These are phyloP conservation scores for Schizosaccharomyces lindneri DNA, from an alignment of 805 yeast genomes.

Conservation along the genomic window DNA sequence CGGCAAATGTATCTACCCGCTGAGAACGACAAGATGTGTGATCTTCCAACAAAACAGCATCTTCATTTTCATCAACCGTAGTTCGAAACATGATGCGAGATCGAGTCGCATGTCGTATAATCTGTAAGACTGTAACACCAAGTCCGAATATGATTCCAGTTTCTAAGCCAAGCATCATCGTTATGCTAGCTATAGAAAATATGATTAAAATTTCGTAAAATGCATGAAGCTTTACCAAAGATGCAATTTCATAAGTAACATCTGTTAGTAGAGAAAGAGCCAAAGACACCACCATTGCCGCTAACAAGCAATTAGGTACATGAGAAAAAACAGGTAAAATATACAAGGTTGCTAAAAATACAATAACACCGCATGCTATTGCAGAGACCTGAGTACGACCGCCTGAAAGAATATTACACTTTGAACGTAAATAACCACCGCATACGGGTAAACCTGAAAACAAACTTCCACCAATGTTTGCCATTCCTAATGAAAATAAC, in stretches of 20 bases:
- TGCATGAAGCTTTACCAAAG: constrained; percentile 51
- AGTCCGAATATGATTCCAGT: constrained; percentile 79
- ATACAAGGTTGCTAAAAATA: constrained; percentile 37
- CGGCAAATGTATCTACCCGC: constrained; percentile 9
- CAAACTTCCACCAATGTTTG: constrained; percentile 36
- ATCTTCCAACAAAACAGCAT: constrained; percentile 20
- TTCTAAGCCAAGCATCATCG: constrained; percentile 57
- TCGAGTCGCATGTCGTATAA: constrained; percentile 52
- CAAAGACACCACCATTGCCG: constrained; percentile 56
- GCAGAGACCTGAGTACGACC: constrained; percentile 75
- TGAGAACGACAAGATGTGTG: constrained; percentile 16
- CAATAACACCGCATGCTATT: constrained; percentile 49
- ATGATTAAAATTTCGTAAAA: constrained; percentile 53
- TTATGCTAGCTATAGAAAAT: constrained; percentile 33
- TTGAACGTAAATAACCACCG: constrained; percentile 90
- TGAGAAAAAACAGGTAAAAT: constrained; percentile 39
- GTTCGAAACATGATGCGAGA: constrained; percentile 71
- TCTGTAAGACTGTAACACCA: constrained; percentile 51
- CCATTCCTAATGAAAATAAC: constrained; percentile 44
- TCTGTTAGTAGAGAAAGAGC: constrained; percentile 62
- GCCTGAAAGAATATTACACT: constrained; percentile 66
- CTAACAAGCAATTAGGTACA: constrained; percentile 55
- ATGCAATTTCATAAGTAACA: constrained; percentile 50
- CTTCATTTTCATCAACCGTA: constrained; percentile 43
- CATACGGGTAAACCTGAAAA: constrained; percentile 57